Evolutionary conservation across 2,329 filamentous ascomycete species (phyloP).

Genomic region (Trichocomaceae sp.): DNA sequence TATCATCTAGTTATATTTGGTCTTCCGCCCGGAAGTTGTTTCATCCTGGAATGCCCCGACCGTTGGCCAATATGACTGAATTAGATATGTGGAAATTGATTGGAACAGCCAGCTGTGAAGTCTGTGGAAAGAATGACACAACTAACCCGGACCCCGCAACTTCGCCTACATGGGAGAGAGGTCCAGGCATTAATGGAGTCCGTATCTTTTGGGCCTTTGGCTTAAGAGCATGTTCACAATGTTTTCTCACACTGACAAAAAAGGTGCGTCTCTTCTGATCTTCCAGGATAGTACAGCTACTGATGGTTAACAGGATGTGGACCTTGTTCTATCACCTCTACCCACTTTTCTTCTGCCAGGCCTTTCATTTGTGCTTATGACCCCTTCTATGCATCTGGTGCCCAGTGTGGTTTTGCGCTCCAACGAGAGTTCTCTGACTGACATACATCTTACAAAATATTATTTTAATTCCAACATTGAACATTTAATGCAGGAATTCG

Average conservation of each 20-base stretch:
- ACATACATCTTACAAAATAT: constrained; percentile 55
- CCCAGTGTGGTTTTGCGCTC: constrained; percentile 50
- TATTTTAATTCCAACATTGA: constrained; percentile 60
- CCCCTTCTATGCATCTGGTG: constrained; percentile 55
- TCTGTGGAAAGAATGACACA: constrained; percentile 49
- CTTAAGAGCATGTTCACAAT: constrained; percentile 59
- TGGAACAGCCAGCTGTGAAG: constrained; percentile 59
- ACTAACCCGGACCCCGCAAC: constrained; percentile 17
- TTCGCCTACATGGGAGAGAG: constrained; percentile 49
- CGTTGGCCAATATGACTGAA: constrained; percentile 59
- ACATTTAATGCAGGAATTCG: constrained; percentile 56
- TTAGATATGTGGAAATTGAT: constrained; percentile 70
- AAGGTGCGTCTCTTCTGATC: constrained; percentile 51
- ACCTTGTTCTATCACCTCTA: constrained; percentile 58
- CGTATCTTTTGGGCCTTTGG: constrained; percentile 66
- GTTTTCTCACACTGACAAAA: constrained; percentile 53
- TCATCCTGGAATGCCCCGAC: constrained; percentile 62
- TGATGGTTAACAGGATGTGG: constrained; percentile 54
- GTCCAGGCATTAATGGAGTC: constrained; percentile 56
- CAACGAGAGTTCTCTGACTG: constrained; percentile 37
- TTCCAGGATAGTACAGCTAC: constrained; percentile 12
- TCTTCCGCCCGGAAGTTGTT: constrained; percentile 59
- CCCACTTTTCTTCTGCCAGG: constrained; percentile 59
- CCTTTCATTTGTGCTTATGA: constrained; percentile 63
- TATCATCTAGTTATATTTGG: constrained; percentile 64